Percentiles rank a stretch among this genome's conserved stretches.
phyloP scores from a whole-genome alignment of 2,329 filamentous ascomycete species.

The Alternaria burnsii region DNA sequence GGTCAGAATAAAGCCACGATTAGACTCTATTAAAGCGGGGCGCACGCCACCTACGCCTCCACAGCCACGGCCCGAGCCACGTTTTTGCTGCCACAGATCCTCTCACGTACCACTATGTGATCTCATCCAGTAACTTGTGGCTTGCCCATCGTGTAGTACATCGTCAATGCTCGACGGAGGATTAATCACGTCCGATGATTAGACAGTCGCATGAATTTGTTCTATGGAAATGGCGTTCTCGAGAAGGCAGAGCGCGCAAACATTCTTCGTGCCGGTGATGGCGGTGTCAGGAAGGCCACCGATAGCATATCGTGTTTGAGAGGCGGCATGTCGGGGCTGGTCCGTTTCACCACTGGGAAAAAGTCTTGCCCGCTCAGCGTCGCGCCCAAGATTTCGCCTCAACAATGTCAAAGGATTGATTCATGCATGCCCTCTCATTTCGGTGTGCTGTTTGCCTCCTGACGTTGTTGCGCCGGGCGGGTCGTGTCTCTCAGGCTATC shows the following conservation, averaged over 20 bases:
- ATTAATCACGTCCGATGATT: neutral
- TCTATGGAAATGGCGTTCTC: neutral
- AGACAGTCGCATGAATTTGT: neutral
- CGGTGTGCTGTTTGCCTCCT: neutral
- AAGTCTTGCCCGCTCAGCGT: neutral
- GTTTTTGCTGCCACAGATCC: neutral
- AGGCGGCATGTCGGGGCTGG: neutral
- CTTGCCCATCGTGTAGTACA: neutral
- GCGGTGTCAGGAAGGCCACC: neutral
- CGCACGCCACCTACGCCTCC: neutral
- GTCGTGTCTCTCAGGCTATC: neutral
- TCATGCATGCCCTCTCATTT: constrained; percentile 6
- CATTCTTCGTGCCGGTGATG: neutral
- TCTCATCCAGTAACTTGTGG: neutral
- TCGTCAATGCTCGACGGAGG: neutral
- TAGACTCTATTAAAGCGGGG: neutral
- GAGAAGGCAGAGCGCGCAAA: neutral
- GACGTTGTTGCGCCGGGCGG: neutral
- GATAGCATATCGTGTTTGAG: neutral
- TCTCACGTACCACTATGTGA: neutral
- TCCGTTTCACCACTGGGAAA: neutral
- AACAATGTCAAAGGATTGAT: neutral
- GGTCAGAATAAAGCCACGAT: constrained; percentile 3
- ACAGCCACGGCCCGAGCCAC: neutral
- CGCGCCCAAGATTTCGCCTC: neutral